Evolutionary conservation across 768 basidiomycete species (phyloP), one percentile per base, ranked within the genome.

Genomic region (Hygrocybe punicea): DNA sequence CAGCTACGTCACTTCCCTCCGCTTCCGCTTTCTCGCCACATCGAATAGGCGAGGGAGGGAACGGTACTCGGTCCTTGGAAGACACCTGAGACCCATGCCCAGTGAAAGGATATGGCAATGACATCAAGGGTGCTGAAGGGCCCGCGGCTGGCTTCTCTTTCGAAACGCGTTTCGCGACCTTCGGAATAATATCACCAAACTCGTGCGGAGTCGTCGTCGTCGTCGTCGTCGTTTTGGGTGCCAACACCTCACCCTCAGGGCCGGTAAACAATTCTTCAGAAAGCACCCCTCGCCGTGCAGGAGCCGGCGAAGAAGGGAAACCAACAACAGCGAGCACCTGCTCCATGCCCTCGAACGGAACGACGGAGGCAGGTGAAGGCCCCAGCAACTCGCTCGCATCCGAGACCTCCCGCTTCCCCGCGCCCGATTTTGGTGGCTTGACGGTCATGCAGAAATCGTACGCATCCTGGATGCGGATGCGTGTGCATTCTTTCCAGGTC

Each of bases 401-500:
- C 6, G 61, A 53, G 10, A 66, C 59, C 51, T 69, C 68, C 53
- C 71, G 69, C 61, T 67, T 68, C 63, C 75, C 64, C 65, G 72
- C 73, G 58, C 69, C 65, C 76, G 76, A 78, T 1, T 75, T 64
- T 21, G 69, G 56, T 10, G 68, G 70, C 11, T 67, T 69, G 4
- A 71, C 64, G 7, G 73, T 76, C 25, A 82, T 70, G 66, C 93
- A 95, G 62, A 93, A 87, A 60, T 93, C 89, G 65, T 84, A 93
- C 0, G 87, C 87, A 54, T 90, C 89, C 62, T 86, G 83, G 24
- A 95, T 77, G 44, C 93, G 80, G 60, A 81, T 68, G 19, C 84
- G 78, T 2, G 91, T 89, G 60, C 80, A 76, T 55, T 87, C 83
- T 48, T 83, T 79, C 93, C 93, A 95, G 54, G 75, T 75, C 92